Conservation (phyloP, 345 rosid species). For the Pugionium cornutum region DNA sequence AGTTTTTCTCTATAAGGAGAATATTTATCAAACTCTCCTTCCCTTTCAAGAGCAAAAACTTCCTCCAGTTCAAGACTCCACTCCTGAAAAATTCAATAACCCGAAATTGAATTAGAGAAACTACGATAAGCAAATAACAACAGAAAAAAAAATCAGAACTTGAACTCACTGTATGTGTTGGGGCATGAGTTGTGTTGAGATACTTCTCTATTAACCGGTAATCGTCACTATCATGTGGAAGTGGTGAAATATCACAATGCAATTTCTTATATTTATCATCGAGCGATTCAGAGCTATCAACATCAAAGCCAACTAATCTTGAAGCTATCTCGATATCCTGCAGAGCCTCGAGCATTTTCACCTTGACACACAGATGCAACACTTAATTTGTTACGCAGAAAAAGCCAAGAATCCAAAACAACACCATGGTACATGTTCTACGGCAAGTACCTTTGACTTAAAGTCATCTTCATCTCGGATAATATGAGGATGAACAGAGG, state of each 20-base stretch:
- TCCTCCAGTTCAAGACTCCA: conserved; percentile 94
- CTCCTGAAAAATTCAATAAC: conserved; percentile 49
- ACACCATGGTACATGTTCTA: background rate
- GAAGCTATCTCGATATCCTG: conserved; percentile 97
- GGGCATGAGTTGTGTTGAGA: conserved; percentile 84
- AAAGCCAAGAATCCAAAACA: background rate
- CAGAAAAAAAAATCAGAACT: background rate
- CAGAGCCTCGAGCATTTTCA: conserved; percentile 97
- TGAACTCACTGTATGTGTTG: conserved; percentile 76
- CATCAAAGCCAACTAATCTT: conserved; percentile 93
- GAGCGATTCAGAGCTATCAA: conserved; percentile 66
- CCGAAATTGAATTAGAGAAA: conserved; percentile 11
- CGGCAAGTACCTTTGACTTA: conserved; percentile 71
- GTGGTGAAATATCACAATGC: conserved; percentile 63
- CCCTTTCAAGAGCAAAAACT: conserved; percentile 85
- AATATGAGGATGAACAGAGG: conserved; percentile 84
- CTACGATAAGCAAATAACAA: conserved; percentile 9
- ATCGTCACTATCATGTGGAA: conserved; percentile 83
- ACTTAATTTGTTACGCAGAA: background rate
- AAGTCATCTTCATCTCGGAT: conserved; percentile 85
- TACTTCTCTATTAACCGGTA: conserved; percentile 73
- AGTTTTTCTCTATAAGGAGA: conserved; percentile 66
- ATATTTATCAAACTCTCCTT: conserved; percentile 85
- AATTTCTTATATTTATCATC: conserved; percentile 86
- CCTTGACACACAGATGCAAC: conserved; percentile 46